Conservation (phyloP, 164 flowering plant genomes). For the Stephania japonica region DNA sequence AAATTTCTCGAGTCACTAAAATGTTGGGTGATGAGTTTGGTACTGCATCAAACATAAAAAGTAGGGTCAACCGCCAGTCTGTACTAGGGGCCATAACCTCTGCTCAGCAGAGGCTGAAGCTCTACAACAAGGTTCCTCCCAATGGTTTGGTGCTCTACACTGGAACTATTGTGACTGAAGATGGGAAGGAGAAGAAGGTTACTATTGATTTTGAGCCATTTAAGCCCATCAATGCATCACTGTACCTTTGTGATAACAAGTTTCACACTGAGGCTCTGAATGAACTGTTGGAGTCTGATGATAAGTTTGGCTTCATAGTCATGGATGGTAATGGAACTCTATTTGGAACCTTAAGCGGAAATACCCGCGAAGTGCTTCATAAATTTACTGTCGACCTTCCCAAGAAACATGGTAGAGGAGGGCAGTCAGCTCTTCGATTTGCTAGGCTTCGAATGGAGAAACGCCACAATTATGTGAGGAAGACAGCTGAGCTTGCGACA, state of each 20-base stretch:
- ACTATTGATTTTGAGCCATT: constrained; percentile 1
- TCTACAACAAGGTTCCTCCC: constrained; percentile 14
- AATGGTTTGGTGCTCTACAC: constrained; percentile 13
- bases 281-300: constrained; percentile 12
- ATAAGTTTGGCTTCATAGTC: constrained; percentile 12
- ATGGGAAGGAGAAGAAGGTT: constrained; percentile 15
- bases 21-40: constrained; percentile 15
- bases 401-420: constrained; percentile 13
- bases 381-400: constrained; percentile 13
- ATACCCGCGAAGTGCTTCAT: neutral
- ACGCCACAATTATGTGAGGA: constrained; percentile 13
- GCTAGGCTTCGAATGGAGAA: constrained; percentile 15
- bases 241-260: constrained; percentile 13
- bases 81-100: constrained; percentile 13
- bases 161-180: constrained; percentile 12
- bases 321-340: constrained; percentile 14
- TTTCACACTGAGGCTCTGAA: constrained; percentile 12
- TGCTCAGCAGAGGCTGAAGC: constrained; percentile 14
- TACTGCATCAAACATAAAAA: constrained; percentile 4
- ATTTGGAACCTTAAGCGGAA: constrained; percentile 12
- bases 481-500: constrained; percentile 5
- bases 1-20: constrained; percentile 16
- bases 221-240: constrained; percentile 11
- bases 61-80: constrained; percentile 14
- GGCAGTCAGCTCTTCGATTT: constrained; percentile 12